Base-by-base conservation (phyloP, 176 grass and related monocot species). In the Cenchrus americanus region DNA sequence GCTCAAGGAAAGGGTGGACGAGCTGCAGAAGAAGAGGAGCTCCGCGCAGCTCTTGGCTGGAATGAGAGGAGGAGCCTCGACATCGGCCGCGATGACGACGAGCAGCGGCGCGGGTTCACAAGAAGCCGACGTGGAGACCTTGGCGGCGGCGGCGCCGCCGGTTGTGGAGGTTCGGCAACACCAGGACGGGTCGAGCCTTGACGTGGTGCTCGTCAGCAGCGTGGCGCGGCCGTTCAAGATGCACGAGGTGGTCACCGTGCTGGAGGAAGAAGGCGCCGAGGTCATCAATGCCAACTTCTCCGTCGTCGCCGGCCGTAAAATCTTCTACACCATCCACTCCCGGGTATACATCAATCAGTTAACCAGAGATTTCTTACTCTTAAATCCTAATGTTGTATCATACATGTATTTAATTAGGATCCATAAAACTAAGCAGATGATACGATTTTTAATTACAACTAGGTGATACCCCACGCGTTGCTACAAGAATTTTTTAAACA, bases 211-310 rank as follows among this genome's bases (percentile, higher is more conserved):
- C 11, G 47, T 95, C 21, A 82, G 79, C 26, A 52, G 57, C 32
- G 19, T 17, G 0, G 14, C 69, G 7, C 71, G 70, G 32, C 51
- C 79, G 17, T 65, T 83, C 64, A 88, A 78, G 70, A 48, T 95
- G 34, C 90, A 86, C 42, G 69, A 88, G 51, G 80, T 92, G 12
- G 88, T 95, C 24, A 48, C 42, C 19, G 37, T 95, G 59, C 81
- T 89, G 18, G 85, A 92, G 48, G 87, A 95, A 84, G 90, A 95
- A 95, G 93, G 93, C 1, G 85, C 88, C 0, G 71, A 88, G 17
- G 55, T 92, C 18, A 11, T 86, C 62, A 84, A 63, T 19, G 85
- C 88, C 8, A 90, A 82, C 60, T 44, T 88, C 62, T 80, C 65
- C 5, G 5, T 63, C 5, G 5, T 58, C 21, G 26, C 77, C 18